Base-by-base conservation (phyloP, 2,329 filamentous ascomycete genomes). In the Hymenotorrendiella dingleyae region DNA sequence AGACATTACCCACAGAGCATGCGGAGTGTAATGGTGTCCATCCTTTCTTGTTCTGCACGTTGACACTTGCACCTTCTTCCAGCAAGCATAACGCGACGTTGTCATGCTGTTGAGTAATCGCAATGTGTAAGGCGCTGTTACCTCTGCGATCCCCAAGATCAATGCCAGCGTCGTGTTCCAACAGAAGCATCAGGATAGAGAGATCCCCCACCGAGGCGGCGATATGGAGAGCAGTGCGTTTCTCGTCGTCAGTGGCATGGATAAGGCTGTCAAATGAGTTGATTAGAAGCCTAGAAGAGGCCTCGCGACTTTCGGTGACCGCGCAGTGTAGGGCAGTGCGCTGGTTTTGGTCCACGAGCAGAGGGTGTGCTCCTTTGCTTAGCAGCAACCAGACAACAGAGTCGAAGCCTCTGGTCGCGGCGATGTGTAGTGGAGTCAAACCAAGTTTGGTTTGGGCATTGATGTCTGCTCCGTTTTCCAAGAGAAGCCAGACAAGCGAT, bases 131-230 rank as follows among this genome's bases (percentile, higher is more conserved):
- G 3, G 35, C 21, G 16, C 21, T 37, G 21, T 37, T 19, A 9
- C 35, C 35, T 2, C 27, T 23, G 12, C 11, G 14, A 27, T 26
- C 35, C 11, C 12, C 4, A 9, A 37, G 11, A 27, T 37, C 35
- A 24, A 37, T 26, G 3, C 20, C 12, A 6, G 35, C 35, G 16
- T 23, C 20, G 10, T 6, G 3, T 7, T 26, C 22, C 3, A 37
- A 16, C 12, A 37, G 16, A 4, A 12, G 10, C 19, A 24, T 40
- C 10, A 34, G 26, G 32, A 41, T 35, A 16, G 38, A 8, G 10
- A 27, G n/a, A 19, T 42, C n/a, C 16, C 39, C 43, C 4, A n/a
- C 9, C n/a, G 41, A 39, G 6, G 34, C 45, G n/a, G 41, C 41
- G 19, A 27, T 14, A 28, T 46, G 39, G 4, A 46, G 17, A 16